phyloP scores from a whole-genome alignment of 306 rosid species.

The Begonia masoniana region DNA sequence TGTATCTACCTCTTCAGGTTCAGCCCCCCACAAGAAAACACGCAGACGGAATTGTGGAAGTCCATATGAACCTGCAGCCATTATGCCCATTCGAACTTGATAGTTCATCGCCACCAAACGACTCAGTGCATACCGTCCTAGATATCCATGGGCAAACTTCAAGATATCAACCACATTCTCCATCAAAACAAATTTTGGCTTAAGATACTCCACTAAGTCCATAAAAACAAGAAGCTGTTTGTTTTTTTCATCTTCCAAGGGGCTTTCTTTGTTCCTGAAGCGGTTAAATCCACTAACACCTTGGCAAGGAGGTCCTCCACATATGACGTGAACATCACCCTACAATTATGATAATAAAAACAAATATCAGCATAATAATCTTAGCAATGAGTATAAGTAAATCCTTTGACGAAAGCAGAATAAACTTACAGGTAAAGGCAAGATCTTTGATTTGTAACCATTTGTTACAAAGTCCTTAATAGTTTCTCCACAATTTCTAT shows the following conservation, averaged over 20 bases:
- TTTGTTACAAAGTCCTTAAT: constrained; percentile 33
- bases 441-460: constrained; percentile 27
- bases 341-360: background rate
- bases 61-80: constrained; percentile 84
- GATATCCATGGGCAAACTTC: constrained; percentile 47
- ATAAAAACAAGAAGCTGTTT: constrained; percentile 43
- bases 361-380: background rate
- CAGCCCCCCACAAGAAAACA: constrained; percentile 76
- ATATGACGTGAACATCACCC: background rate
- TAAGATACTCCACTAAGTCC: constrained; percentile 45
- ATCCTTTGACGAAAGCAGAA: background rate
- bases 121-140: constrained; percentile 74
- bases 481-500: constrained; percentile 41
- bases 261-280: constrained; percentile 21
- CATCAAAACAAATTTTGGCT: constrained; percentile 62
- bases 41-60: constrained; percentile 83
- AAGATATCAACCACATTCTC: constrained; percentile 73
- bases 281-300: constrained; percentile 54
- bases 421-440: constrained; percentile 65
- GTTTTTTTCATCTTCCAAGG: constrained; percentile 49
- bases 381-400: background rate
- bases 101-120: constrained; percentile 62
- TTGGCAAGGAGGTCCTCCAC: background rate
- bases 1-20: constrained; percentile 27
- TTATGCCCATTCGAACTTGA: constrained; percentile 66